phyloP scores from a whole-genome alignment of 257 asterid species.

The Petunia secreta region DNA sequence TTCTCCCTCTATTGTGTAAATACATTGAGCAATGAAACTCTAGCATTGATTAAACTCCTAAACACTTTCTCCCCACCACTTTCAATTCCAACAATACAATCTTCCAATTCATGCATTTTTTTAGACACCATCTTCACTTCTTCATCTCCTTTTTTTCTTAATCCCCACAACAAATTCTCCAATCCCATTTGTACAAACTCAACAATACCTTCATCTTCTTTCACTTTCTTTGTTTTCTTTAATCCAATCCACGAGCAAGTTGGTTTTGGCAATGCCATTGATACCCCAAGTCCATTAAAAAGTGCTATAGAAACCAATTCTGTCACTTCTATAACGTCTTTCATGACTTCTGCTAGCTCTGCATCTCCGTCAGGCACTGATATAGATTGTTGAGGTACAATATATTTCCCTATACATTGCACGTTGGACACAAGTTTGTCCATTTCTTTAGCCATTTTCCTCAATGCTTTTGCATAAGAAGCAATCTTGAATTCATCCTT shows the following conservation, averaged over 20 bases:
- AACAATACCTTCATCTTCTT: slow-evolving; percentile 47
- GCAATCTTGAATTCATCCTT: slow-evolving; percentile 48
- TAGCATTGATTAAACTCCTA: slow-evolving; percentile 74
- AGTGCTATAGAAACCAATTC: slow-evolving; percentile 48
- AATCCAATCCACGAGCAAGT: slow-evolving; percentile 44
- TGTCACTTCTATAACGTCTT: slow-evolving; percentile 64
- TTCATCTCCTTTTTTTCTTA: slow-evolving; percentile 54
- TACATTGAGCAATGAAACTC: slow-evolving; percentile 82
- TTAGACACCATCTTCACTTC: slow-evolving; percentile 53
- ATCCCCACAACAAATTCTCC: slow-evolving; percentile 48
- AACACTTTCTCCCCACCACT: slow-evolving; percentile 64
- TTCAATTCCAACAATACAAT: slow-evolving; percentile 64
- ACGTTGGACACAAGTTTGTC: slow-evolving; percentile 40
- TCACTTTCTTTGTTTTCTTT: slow-evolving; percentile 44
- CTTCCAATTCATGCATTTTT: slow-evolving; percentile 65
- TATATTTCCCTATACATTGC: slow-evolving; percentile 37
- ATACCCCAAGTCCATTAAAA: slow-evolving; percentile 54
- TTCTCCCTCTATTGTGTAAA: slow-evolving; percentile 47
- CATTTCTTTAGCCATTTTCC: slow-evolving; percentile 61
- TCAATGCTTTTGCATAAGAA: slow-evolving; percentile 42
- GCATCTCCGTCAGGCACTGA: slow-evolving; percentile 43
- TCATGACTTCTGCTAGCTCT: slow-evolving; percentile 49
- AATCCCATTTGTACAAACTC: slow-evolving; percentile 50
- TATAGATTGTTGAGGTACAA: slow-evolving; percentile 20
- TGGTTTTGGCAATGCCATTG: slow-evolving; percentile 52